Evolutionary conservation across 2,329 filamentous ascomycete genomes (phyloP), one percentile per base, ranked within the genome.

Genomic region (Zopfia rhizophila): DNA sequence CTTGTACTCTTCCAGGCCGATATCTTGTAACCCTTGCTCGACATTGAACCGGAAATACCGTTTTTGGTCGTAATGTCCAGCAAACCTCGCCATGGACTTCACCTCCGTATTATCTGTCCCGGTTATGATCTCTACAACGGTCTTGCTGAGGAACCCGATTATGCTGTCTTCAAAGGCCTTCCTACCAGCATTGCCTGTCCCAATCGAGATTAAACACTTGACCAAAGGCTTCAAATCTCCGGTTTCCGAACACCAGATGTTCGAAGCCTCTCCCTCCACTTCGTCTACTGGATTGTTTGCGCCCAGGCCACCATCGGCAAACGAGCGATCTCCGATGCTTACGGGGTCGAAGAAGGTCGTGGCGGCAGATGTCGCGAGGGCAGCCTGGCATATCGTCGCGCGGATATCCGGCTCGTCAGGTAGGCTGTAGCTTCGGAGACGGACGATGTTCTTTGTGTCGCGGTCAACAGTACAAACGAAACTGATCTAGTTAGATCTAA

Each of bases 251-350:
- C 42, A 35, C 56, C 54, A 58, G 7, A 42, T 38, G 6, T 38
- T 17, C 22, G 51, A 44, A 7, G 56, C 33, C 54, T 79, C 64
- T 17, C 65, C 63, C 70, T 68, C 75, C 5, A 78, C 49, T 22
- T 69, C 53, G 5, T 60, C 49, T n/a, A 77, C 61, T 2, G 78
- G 79, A 45, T 81, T 82, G 58, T 81, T 82, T 12, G 48, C 43
- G 7, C 51, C 44, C 5, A 49, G 25, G 1, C 12, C 43, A 12
- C 74, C 76, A 51, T 81, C 78, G 8, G 76, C 62, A 49, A 74
- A 79, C 1, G 35, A 30, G 31, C 58, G 38, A 3, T 49, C 42
- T 2, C 68, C 70, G 19, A 81, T 67, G 1, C 47, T 36, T 23
- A 80, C 72, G 0, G 72, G 49, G 7, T 65, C 53, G 37, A 69